Evolutionary conservation across 805 yeast genomes (phyloP), one percentile per base, ranked within the genome.

Genomic region (Spathaspora girioi): DNA sequence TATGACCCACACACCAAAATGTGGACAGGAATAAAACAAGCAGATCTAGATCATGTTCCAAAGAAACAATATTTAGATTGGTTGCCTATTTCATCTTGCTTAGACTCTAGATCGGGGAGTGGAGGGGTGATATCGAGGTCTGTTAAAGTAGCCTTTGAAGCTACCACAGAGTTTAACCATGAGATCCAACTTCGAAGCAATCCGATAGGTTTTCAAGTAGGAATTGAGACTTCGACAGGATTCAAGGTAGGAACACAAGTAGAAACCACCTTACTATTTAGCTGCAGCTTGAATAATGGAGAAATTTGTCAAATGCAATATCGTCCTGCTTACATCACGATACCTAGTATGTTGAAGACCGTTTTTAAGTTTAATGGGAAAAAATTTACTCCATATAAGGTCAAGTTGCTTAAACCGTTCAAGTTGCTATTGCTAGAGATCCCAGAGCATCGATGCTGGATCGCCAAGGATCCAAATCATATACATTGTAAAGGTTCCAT

Each of bases 361-460:
- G 43, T 38, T 14, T 46, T 44, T 17, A 46, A 49, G 27, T 7
- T 45, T 20, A 18, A 27, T 6, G 44, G 38, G 5, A 42, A 45
- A 23, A 29, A 17, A 15, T 45, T 51, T 15, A 35, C 17, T 6
- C 31, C 38, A 12, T 12, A 14, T 27, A 38, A 27, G 29, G 23
- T 46, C 3, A 27, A 32, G 17, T 18, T 32, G n/a, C 44, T 48
- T 11, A 38, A 26, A 17, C 48, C 49, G 8, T 51, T 51, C 17
- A 45, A 43, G 40, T 38, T 49, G 46, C 46, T 51, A 14, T 48
- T 49, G 9, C 20, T 49, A 18, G 54, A 46, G 12, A 15, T 46
- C 8, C 49, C 54, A n/a, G 43, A 48, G 27, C 52, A 51, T 47
- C 45, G 42, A 15, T 51, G 54, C 38, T 43, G 47, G 35, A 38